A percentile compares a stretch with the other conserved stretches of the same genome.
Evolutionary conservation across 1,284 basidiomycete species (phyloP).

Genomic region (Puccinia triticina): DNA sequence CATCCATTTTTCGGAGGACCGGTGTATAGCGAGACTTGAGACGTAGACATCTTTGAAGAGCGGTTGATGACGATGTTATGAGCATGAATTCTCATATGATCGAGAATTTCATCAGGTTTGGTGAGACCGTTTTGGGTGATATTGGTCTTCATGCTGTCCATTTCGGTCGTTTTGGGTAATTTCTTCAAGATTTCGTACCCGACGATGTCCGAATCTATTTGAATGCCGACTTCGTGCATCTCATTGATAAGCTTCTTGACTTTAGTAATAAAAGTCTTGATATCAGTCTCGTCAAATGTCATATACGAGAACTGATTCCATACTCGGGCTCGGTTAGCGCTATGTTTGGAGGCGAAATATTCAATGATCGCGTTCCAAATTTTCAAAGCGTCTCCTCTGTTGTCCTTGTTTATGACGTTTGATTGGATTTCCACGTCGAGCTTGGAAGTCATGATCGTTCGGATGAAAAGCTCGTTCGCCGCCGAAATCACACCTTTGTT

Average conservation of each 20-base stretch:
- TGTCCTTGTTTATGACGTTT: neutral
- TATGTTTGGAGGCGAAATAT: neutral
- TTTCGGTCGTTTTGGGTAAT: neutral
- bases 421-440: neutral
- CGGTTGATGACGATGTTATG: too few species aligned
- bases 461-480: too few species aligned
- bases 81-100: neutral
- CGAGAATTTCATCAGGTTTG: neutral
- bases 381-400: neutral
- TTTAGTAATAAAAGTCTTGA: neutral
- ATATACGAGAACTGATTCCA: neutral
- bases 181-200: neutral
- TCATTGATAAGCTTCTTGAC: neutral
- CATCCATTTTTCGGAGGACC: too few species aligned
- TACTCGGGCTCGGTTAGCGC: neutral
- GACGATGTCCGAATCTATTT: neutral
- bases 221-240: neutral
- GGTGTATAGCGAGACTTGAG: neutral
- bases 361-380: neutral
- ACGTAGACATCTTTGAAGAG: too few species aligned
- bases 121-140: neutral
- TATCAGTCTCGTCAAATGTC: neutral
- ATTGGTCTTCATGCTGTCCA: neutral
- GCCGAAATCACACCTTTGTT: too few species aligned
- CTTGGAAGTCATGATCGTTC: constrained; percentile 1